Base-by-base conservation (phyloP, 805 yeast species). In the Wickerhamiella musiphila region DNA sequence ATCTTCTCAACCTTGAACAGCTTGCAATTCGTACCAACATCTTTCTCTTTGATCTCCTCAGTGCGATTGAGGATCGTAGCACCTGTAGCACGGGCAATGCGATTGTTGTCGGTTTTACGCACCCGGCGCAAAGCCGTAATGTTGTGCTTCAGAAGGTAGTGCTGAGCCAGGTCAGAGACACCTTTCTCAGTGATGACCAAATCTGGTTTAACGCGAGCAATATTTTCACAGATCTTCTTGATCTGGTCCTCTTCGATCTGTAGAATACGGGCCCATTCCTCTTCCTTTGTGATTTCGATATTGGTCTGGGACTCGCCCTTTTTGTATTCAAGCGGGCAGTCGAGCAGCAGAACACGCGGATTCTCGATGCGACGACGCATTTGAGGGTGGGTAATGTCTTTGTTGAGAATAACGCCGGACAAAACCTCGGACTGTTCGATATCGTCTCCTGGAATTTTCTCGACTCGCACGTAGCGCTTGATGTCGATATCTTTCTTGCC, bases 231-330 rank as follows among this genome's bases (percentile, higher is more conserved):
- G 64, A 86, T 61, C 34, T 67, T 48, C 50, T 77, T 77, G 40
- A 90, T 84, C 60, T 90, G 99, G 56, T 90, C 98, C 61, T 90
- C 99, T 60, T 90, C 99, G 51, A 90, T 86, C 60, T 86, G 83
- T 48, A 90, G 63, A 41, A 90, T 71, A 56, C 96, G 72, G 53
- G 75, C 76, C 96, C 96, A 90, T 60, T 90, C 98, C 40, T 73
- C 78, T 57, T 86, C 96, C 49, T 82, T 82, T 27, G 94, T 77
- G 56, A 90, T 84, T 61, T 90, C 99, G 45, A 90, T 81, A 58
- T 90, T 86, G 33, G 96, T 90, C 57, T 90, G 98, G 3, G 95
- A 83, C 61, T 90, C 99, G 43, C 98, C 99, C 66, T 90, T 90
- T 63, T 90, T 90, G 62, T 90, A 90, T 60, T 90, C 99, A 47